These are phyloP conservation scores for Solanum paucissectum DNA, from an alignment of 257 asterid genomes.

Conservation along the genomic window DNA sequence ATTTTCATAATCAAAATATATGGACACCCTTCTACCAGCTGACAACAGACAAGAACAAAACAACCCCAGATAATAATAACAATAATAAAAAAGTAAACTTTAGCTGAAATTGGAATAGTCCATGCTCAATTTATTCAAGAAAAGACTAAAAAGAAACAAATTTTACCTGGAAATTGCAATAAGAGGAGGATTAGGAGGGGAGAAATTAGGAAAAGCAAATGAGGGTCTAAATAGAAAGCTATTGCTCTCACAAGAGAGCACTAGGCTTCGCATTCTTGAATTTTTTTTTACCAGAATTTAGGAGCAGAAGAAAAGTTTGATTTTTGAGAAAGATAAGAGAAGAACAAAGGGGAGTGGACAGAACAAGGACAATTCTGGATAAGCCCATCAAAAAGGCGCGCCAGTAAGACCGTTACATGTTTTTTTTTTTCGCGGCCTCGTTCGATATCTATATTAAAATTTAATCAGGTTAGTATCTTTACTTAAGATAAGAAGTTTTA, in stretches of 20 bases:
- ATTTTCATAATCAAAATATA: neutral
- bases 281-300: neutral
- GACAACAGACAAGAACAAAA: neutral
- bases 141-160: neutral
- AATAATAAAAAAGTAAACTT: neutral
- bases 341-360: neutral
- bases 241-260: conserved; percentile 11
- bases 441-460: too few relatives aligned
- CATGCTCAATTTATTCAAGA: neutral
- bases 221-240: neutral
- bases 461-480: too few relatives aligned
- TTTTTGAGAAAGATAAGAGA: neutral
- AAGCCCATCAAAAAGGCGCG: neutral
- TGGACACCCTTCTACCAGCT: neutral
- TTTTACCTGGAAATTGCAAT: conserved; percentile 5
- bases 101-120: neutral
- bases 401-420: neutral
- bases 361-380: neutral
- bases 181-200: neutral
- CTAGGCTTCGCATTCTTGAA: conserved; percentile 12
- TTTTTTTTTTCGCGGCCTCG: too few relatives aligned
- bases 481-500: too few relatives aligned
- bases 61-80: neutral
- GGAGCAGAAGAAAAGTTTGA: neutral
- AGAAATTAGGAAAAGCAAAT: neutral